Evolutionary conservation across 495 filamentous ascomycete genomes (phyloP).

Genomic region (Neurospora africana): DNA sequence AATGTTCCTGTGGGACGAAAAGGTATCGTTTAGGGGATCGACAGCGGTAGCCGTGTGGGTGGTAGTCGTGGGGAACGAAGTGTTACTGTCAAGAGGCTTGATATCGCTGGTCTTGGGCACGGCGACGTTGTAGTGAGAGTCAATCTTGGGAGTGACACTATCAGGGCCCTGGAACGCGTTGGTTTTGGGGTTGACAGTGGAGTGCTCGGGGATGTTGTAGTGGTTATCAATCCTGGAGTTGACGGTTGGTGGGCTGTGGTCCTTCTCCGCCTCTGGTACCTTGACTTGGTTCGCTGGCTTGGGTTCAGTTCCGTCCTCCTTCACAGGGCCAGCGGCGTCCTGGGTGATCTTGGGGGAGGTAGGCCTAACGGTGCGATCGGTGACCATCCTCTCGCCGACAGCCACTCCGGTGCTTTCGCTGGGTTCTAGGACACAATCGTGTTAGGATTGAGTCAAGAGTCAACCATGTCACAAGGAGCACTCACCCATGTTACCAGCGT

Average conservation of each 20-base stretch:
- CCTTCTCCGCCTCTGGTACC: neutral
- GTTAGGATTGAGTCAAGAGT: neutral
- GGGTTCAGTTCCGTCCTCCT: neutral
- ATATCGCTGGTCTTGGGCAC: neutral
- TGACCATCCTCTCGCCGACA: neutral
- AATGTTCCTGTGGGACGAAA: conserved; percentile 1
- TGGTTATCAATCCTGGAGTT: neutral
- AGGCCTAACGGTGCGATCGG: neutral
- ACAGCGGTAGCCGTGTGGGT: neutral
- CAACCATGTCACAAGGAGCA: neutral
- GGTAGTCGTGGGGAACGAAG: neutral
- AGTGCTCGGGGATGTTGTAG: neutral
- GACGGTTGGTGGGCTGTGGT: neutral
- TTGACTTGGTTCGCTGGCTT: neutral
- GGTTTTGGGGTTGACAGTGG: neutral
- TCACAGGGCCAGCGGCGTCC: neutral
- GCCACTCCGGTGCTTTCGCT: neutral
- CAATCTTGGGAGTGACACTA: neutral
- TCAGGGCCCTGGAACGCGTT: neutral
- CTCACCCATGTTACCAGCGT: conserved; percentile 44
- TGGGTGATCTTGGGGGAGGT: neutral
- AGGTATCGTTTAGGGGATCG: neutral
- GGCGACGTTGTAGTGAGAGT: neutral
- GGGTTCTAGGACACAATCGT: neutral
- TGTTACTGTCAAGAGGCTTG: neutral